Base-by-base conservation (phyloP, 1,139 yeast species). In the Diutina scorzettiae region DNA sequence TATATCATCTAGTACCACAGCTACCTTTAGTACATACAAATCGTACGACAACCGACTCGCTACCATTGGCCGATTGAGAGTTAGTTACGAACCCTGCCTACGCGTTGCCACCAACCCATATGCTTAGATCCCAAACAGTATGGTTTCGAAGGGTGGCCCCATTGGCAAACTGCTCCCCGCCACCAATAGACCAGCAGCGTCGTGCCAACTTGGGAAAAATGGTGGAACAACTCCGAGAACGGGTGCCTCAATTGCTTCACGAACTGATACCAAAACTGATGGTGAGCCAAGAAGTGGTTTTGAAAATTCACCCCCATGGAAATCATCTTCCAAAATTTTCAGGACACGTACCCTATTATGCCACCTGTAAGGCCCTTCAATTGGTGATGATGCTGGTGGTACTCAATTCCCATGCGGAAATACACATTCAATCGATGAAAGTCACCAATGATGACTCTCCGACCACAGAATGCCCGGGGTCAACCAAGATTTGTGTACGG, bases 201-300 rank as follows among this genome's bases (percentile, higher is more conserved):
- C 64, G 63, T 49, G 78, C 83, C 17, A 83, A 83, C 53, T 58
- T 82, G 29, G 93, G 91, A 1, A 49, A 67, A 7, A 69, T 74
- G 54, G 64, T 79, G 11, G 76, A 76, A 29, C 62, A 64, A 45
- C 61, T 85, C 34, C 67, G 68, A 47, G 48, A 51, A 2, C 60
- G 69, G n/a, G 67, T 81, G 1, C 95, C 95, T 0, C 57, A 65
- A 37, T 54, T 84, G 41, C 61, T 83, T 14, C 64, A 64, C 21
- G 57, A 58, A 34, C 62, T 76, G 6, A 57, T 81, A 8, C 79
- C 85, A 1, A 63, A 67, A 39, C 57, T 62, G 2, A 51, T 69
- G 8, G 52, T 84, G 9, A 69, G 80, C 33, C 61, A 64, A 2
- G 64, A 75, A 32, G 66, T 85, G 7, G 58, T 67, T n/a, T 63